Evolutionary conservation across 495 filamentous ascomycete species (phyloP), one percentile per base, ranked within the genome.

Genomic region (Lasiosphaeria miniovina): DNA sequence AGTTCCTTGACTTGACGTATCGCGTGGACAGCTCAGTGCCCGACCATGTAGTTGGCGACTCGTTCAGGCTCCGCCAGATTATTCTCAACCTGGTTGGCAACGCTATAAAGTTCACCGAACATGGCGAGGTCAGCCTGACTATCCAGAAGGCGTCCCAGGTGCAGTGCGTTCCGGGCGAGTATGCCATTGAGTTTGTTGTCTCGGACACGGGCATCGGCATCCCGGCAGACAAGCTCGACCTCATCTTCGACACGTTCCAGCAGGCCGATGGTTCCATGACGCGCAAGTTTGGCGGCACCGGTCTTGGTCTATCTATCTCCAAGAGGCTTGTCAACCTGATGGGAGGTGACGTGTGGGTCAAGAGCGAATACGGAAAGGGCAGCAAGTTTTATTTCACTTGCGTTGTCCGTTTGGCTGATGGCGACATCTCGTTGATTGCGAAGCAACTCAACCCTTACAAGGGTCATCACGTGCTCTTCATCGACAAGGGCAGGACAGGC

Each of bases 171-270:
- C 78, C 81, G 32, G 85, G 88, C 62, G 90, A 96, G 69, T 96
- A 95, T 68, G 90, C 91, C 12, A 94, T 97, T 68, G 90, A 98
- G 71, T 98, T 99, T 74, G 89, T 93, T 15, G 94, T 99, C 41
- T 90, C 91, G 3, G 94, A 99, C 69, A 99, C 95, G 32, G 94
- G 94, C 54, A 99, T 99, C 68, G 94, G 94, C 65, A 98, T 99
- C 61, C 90, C 93, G 69, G 82, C 87, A 52, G 94, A 98, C 70
- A 99, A 99, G 77, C 84, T 98, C 33, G 92, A 97, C 71, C 76
- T 98, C 59, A 99, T 99, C 72, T 99, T 99, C 71, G 94, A 98
- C 74, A 99, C 94, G 12, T 99, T 99, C 86, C 95, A 96, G 68
- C 94, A 99, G 77, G 94, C 94, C 9, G 94, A 99, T 75, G 94